phyloP scores from a whole-genome alignment of 2,329 filamentous ascomycete genomes.

The Penicillium hordei region DNA sequence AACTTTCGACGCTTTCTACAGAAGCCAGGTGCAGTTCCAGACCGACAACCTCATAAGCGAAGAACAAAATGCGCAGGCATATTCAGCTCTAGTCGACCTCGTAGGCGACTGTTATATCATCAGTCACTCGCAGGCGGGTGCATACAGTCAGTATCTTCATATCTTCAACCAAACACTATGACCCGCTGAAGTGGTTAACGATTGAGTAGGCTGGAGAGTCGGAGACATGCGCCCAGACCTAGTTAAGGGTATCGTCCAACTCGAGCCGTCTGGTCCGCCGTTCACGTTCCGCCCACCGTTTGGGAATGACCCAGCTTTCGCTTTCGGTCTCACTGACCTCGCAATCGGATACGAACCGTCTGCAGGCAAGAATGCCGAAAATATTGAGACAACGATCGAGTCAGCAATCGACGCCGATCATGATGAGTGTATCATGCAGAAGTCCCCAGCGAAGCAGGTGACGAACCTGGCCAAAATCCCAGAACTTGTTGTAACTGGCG shows the following conservation, averaged over 20 bases:
- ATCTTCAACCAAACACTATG: neutral
- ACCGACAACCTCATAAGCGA: conserved; percentile 21
- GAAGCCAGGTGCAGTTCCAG: conserved; percentile 8
- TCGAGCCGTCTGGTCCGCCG: conserved; percentile 57
- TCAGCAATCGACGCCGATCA: neutral
- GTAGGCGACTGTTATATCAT: conserved; percentile 35
- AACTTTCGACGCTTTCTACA: conserved; percentile 32
- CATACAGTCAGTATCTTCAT: conserved; percentile 22
- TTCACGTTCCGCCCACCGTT: conserved; percentile 16
- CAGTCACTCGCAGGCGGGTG: conserved; percentile 53
- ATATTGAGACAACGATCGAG: conserved; percentile 7
- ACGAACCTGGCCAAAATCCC: conserved; percentile 51
- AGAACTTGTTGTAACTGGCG: conserved; percentile 52
- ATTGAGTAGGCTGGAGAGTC: conserved; percentile 44
- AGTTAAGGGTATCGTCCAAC: conserved; percentile 50
- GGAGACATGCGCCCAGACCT: conserved; percentile 52
- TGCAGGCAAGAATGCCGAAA: conserved; percentile 13
- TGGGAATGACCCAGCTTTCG: conserved; percentile 9
- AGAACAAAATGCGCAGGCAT: conserved; percentile 16
- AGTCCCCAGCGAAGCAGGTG: conserved; percentile 45
- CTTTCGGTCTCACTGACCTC: conserved; percentile 25
- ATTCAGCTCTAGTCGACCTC: conserved; percentile 25
- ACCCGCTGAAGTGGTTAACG: neutral
- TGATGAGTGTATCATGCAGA: conserved; percentile 43
- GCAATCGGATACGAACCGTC: conserved; percentile 16